Evolutionary conservation across 257 asterid genomes (phyloP).

Genomic region (Knoxia roxburghii): DNA sequence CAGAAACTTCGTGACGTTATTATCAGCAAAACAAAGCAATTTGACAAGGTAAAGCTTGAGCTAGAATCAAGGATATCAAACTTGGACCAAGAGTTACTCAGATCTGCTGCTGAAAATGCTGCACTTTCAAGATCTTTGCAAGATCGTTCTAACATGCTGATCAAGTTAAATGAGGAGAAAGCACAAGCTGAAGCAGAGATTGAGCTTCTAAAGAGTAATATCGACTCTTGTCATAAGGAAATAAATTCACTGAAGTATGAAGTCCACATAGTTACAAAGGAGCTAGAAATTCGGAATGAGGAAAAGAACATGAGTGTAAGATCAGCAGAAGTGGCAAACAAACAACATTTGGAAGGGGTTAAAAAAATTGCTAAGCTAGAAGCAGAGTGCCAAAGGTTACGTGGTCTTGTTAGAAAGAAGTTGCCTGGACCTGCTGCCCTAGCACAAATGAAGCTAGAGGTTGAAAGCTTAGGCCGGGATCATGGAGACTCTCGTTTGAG

Average conservation of each 20-base stretch:
- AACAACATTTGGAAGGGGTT: slow-evolving; percentile 88
- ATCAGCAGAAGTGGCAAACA: slow-evolving; percentile 92
- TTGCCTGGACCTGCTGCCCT: slow-evolving; percentile 97
- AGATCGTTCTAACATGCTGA: slow-evolving; percentile 81
- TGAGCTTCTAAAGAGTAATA: slow-evolving; percentile 52
- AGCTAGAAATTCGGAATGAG: slow-evolving; percentile 88
- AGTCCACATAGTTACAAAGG: slow-evolving; percentile 70
- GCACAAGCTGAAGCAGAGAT: slow-evolving; percentile 74
- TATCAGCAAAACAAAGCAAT: slow-evolving; percentile 57
- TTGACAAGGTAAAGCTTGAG: slow-evolving; percentile 74
- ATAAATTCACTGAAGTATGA: slow-evolving; percentile 79
- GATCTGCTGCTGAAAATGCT: slow-evolving; percentile 79
- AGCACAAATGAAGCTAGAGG: slow-evolving; percentile 98
- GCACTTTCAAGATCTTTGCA: slow-evolving; percentile 86
- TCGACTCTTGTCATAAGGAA: slow-evolving; percentile 71
- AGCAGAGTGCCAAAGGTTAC: slow-evolving; percentile 93
- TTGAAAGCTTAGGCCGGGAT: slow-evolving; percentile 74
- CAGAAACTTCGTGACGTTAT: slow-evolving; percentile 61
- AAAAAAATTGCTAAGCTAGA: slow-evolving; percentile 91
- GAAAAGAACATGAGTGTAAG: slow-evolving; percentile 87
- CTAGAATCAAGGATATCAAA: slow-evolving; percentile 57
- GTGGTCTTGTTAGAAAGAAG: slow-evolving; percentile 90
- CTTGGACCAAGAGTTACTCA: slow-evolving; percentile 69
- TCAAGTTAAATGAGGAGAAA: slow-evolving; percentile 78
- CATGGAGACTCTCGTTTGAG: slow-evolving; percentile 68